Base-by-base conservation (phyloP, 352 stramenopile species). In the Detonula confervacea region DNA sequence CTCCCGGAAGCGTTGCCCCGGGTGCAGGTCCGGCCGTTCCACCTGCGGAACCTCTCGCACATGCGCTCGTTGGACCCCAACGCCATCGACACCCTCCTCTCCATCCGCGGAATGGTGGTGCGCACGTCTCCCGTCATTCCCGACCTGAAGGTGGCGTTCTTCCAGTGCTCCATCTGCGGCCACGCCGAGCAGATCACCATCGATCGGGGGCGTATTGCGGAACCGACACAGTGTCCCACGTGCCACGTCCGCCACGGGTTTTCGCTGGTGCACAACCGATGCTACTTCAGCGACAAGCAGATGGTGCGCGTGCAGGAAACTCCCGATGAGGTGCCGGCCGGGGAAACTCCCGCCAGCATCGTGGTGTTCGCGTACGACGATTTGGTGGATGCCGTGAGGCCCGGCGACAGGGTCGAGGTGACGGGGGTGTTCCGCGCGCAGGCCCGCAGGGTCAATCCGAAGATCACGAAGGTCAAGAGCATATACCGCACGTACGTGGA, bases 401-500 rank as follows among this genome's bases (percentile, higher is more conserved):
- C 97, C 9, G 97, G 97, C 22, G 96, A 98, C 86, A 95, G 96
- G 29, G 95, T 97, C 25, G 94, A 98, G 8, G 98, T 99, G 77
- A 97, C 94, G 0, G 97, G 97, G 1, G 95, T 90, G 27, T 79
- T 99, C 80, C 6, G 76, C 76, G 16, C 56, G 76, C 29, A 54
- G 67, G 18, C 66, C 57, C 2, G 60, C 70, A 1, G 63, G 62
- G 1, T 51, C 73, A 25, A 64, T 61, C 25, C 39, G 46, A 29
- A 33, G 59, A 37, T 35, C 68, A 22, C 85, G 75, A 33, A 62
- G 59, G 90, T 99, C 14, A 97, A 97, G 63, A 97, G 93, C 25
- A 95, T 99, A 1, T 99, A 98, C 88, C 98, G 98, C 70, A 99
- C 97, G 4, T 99, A 98, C 80, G 91, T 99, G 4, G 97, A 99